These are phyloP conservation scores for Globisporangium emineosum DNA, from an alignment of 352 stramenopile genomes.

Conservation along the genomic window DNA sequence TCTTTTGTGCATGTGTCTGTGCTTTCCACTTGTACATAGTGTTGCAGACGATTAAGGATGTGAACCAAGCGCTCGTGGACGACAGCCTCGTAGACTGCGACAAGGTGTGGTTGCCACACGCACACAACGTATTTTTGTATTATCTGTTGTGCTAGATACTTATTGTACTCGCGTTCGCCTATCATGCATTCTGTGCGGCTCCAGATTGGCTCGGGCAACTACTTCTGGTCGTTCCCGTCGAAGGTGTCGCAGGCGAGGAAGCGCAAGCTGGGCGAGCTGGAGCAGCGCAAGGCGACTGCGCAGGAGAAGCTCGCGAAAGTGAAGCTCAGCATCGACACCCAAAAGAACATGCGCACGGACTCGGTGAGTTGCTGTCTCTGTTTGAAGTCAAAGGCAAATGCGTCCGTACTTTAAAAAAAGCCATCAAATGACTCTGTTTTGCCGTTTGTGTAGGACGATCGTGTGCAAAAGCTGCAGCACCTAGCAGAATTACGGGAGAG, in stretches of 20 bases:
- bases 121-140: too few relatives aligned
- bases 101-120: slow-evolving; percentile 35
- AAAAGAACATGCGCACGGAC: slow-evolving; percentile 47
- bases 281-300: slow-evolving; percentile 40
- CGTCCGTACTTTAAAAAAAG: too few relatives aligned
- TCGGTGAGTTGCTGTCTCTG: slow-evolving; percentile 31
- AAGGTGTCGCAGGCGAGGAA: slow-evolving; percentile 80
- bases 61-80: slow-evolving; percentile 85
- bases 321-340: slow-evolving; percentile 43
- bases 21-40: slow-evolving; percentile 41
- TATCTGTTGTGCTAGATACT: too few relatives aligned
- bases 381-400: not conserved
- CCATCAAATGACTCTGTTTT: not conserved
- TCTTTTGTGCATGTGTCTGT: not conserved
- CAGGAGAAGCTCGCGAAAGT: slow-evolving; percentile 48
- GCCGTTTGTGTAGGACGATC: slow-evolving; percentile 44
- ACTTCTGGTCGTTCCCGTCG: slow-evolving; percentile 88
- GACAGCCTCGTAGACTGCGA: slow-evolving; percentile 80
- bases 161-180: not conserved
- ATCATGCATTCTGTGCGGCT: not conserved
- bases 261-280: slow-evolving; percentile 64
- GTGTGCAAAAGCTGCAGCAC: slow-evolving; percentile 52
- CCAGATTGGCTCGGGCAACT: slow-evolving; percentile 79
- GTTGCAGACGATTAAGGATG: slow-evolving; percentile 86
- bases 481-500: slow-evolving; percentile 47